These are phyloP conservation scores for Ogataea pilisensis DNA, from an alignment of 805 yeast genomes.

Conservation along the genomic window DNA sequence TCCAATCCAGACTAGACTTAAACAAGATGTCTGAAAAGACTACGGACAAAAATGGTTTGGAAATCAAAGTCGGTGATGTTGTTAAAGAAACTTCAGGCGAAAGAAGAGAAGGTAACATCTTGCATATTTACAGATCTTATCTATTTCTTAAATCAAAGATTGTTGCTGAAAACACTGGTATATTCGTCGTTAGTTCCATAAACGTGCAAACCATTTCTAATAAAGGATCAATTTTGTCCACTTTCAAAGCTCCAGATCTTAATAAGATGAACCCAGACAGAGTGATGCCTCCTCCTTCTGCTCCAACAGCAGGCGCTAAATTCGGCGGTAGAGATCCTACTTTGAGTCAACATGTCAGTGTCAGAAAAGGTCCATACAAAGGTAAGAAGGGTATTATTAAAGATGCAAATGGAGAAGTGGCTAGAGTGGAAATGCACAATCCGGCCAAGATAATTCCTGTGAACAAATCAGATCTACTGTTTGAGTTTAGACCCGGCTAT, in stretches of 20 bases:
- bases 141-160: slow-evolving; percentile 80
- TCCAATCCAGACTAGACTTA: slow-evolving; percentile 68
- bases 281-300: slow-evolving; percentile 55
- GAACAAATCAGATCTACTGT: slow-evolving; percentile 72
- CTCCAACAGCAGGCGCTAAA: slow-evolving; percentile 45
- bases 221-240: slow-evolving; percentile 64
- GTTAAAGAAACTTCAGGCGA: slow-evolving; percentile 85
- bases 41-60: slow-evolving; percentile 80
- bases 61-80: slow-evolving; percentile 85
- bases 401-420: slow-evolving; percentile 88
- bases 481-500: slow-evolving; percentile 60
- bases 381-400: slow-evolving; percentile 91
- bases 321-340: slow-evolving; percentile 78
- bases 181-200: slow-evolving; percentile 73
- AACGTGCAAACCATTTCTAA: slow-evolving; percentile 82
- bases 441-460: slow-evolving; percentile 85
- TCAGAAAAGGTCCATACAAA: slow-evolving; percentile 88
- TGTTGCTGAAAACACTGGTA: slow-evolving; percentile 82
- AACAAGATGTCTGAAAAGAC: slow-evolving; percentile 71
- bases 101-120: slow-evolving; percentile 79
- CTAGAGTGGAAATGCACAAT: slow-evolving; percentile 91
- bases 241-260: slow-evolving; percentile 56
- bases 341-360: slow-evolving; percentile 77
- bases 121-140: slow-evolving; percentile 78
- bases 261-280: slow-evolving; percentile 84